Percentiles rank a stretch among this genome's conserved stretches.
phyloP scores from a whole-genome alignment of 1,139 yeast species.

The Pneumocystis carinii region DNA sequence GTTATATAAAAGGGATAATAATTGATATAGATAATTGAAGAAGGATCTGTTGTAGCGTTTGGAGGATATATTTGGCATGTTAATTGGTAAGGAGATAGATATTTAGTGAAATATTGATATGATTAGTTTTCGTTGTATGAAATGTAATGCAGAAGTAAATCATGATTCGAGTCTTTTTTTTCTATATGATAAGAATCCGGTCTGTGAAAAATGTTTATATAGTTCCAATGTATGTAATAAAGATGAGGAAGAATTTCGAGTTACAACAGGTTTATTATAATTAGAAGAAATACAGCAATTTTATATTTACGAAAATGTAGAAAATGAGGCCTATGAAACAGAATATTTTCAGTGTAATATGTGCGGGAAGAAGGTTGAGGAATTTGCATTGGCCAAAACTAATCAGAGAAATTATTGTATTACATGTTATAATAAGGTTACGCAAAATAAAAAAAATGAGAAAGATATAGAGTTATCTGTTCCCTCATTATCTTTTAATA shows the following conservation, averaged over 20 bases:
- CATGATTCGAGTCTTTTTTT: conserved; percentile 82
- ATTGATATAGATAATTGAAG: conserved; percentile 6
- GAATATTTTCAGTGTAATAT: conserved; percentile 81
- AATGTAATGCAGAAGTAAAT: conserved; percentile 62
- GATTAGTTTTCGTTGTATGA: conserved; percentile 57
- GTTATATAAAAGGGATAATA: neutral
- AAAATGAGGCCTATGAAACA: conserved; percentile 86
- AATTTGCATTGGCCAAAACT: conserved; percentile 81
- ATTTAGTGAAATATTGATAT: neutral
- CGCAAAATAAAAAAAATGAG: conserved; percentile 27
- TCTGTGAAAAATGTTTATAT: conserved; percentile 83
- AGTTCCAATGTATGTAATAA: conserved; percentile 76
- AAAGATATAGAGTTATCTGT: neutral
- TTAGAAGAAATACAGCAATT: conserved; percentile 1
- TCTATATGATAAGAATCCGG: conserved; percentile 78
- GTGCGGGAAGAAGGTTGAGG: conserved; percentile 78
- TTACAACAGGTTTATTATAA: conserved; percentile 36
- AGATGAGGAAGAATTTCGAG: conserved; percentile 91
- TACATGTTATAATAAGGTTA: conserved; percentile 78
- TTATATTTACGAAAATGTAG: conserved; percentile 21
- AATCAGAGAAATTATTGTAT: conserved; percentile 88
- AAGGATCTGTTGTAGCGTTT: conserved; percentile 13
- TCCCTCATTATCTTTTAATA: neutral
- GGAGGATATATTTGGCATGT: conserved; percentile 54
- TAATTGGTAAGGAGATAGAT: conserved; percentile 34